These are phyloP conservation scores for Lolium rigidum DNA, from an alignment of 176 grass and related monocot species.

Conservation along the genomic window DNA sequence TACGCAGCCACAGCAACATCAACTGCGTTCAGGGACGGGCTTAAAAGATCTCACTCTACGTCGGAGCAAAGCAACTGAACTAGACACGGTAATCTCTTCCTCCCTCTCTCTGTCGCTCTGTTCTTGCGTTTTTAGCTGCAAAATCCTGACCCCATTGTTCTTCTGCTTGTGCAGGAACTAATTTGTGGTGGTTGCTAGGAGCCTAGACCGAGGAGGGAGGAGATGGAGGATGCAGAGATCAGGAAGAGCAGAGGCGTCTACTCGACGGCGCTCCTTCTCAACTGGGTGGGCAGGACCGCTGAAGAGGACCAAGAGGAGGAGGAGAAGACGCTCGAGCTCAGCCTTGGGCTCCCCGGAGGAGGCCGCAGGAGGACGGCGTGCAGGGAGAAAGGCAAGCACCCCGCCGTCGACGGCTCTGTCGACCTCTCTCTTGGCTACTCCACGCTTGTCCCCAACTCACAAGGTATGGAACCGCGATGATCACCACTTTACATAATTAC, in stretches of 20 bases:
- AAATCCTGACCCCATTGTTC: not conserved
- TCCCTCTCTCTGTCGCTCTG: not conserved
- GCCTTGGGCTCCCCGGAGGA: conserved; percentile 60
- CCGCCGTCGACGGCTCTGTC: conserved; percentile 33
- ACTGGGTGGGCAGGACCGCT: conserved; percentile 39
- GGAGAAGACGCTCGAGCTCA: conserved; percentile 62
- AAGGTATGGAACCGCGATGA: conserved; percentile 14
- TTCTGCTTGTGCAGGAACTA: not conserved
- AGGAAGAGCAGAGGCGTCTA: conserved; percentile 38
- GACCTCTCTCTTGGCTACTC: conserved; percentile 51
- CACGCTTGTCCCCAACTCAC: not conserved
- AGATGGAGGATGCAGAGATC: conserved; percentile 44
- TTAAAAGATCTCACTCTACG: not conserved
- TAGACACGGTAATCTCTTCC: not conserved
- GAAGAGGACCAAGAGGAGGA: conserved; percentile 24
- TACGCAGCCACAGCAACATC: not conserved
- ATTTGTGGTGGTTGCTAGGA: too few species aligned
- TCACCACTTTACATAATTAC: not conserved
- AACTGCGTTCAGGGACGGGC: not conserved
- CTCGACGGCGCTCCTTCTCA: conserved; percentile 17
- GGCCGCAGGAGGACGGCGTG: conserved; percentile 2
- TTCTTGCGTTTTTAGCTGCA: not conserved
- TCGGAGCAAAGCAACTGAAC: not conserved
- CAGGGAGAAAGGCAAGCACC: conserved; percentile 33
- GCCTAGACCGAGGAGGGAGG: too few species aligned